Conservation (phyloP, 495 filamentous ascomycete genomes). For the Parathielavia hyrcaniae region DNA sequence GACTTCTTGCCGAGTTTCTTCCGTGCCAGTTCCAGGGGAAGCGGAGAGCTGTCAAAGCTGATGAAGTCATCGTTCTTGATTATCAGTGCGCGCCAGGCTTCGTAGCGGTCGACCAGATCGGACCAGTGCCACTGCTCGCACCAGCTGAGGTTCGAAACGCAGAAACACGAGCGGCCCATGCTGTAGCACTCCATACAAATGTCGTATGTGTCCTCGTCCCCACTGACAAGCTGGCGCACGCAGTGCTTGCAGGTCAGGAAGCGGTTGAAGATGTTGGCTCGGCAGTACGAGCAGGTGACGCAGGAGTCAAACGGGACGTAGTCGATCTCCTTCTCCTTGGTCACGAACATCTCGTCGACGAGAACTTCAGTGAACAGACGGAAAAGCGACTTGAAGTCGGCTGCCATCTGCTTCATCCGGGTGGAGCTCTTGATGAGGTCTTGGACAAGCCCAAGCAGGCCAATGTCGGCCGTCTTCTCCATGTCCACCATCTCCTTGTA, state of each 20-base stretch:
- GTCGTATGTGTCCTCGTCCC: slow-evolving; percentile 75
- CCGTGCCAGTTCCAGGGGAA: slow-evolving; percentile 58
- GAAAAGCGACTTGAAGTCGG: slow-evolving; percentile 76
- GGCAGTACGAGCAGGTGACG: slow-evolving; percentile 91
- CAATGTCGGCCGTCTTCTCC: slow-evolving; percentile 40
- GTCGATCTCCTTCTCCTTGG: slow-evolving; percentile 59
- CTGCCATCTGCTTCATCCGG: slow-evolving; percentile 58
- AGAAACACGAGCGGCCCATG: slow-evolving; percentile 86
- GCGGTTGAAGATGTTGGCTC: slow-evolving; percentile 94
- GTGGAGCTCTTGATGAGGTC: slow-evolving; percentile 45
- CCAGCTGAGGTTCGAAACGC: slow-evolving; percentile 79
- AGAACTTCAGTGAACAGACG: slow-evolving; percentile 68
- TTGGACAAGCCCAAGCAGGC: slow-evolving; percentile 39
- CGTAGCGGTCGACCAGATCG: slow-evolving; percentile 68
- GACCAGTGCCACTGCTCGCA: slow-evolving; percentile 87
- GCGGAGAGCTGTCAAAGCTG: slow-evolving; percentile 53
- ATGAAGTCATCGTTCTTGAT: slow-evolving; percentile 58
- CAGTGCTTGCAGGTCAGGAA: slow-evolving; percentile 86
- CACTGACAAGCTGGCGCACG: slow-evolving; percentile 50
- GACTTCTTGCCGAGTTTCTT: slow-evolving; percentile 61
- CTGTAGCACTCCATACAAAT: slow-evolving; percentile 95
- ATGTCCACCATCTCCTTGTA: slow-evolving; percentile 54
- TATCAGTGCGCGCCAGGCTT: slow-evolving; percentile 71
- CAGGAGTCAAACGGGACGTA: slow-evolving; percentile 74
- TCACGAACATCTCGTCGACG: slow-evolving; percentile 75